A percentile compares a stretch with the other conserved stretches of the same genome.
phyloP scores from a whole-genome alignment of 2,329 filamentous ascomycete genomes.

The Emergomyces orientalis region DNA sequence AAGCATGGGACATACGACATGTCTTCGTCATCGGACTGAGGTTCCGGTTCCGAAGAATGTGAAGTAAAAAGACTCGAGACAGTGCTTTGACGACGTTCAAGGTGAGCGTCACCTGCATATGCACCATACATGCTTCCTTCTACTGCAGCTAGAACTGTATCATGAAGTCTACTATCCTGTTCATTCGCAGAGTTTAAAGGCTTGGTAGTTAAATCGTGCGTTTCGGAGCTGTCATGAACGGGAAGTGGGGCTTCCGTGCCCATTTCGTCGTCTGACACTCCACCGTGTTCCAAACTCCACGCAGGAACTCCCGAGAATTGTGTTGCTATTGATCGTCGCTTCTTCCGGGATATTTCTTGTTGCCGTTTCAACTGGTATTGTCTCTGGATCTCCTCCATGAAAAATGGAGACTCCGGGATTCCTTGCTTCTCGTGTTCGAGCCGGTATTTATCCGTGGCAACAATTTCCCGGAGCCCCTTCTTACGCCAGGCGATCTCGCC shows the following conservation, averaged over 20 bases:
- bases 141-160: conserved; percentile 44
- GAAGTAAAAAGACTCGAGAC: conserved; percentile 54
- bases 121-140: conserved; percentile 71
- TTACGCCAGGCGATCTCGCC: conserved; percentile 93
- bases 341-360: conserved; percentile 50
- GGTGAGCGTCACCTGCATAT: conserved; percentile 51
- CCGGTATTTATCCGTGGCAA: conserved; percentile 69
- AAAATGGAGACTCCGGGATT: conserved; percentile 56
- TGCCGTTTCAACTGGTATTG: conserved; percentile 29
- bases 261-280: conserved; percentile 46
- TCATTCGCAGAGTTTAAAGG: conserved; percentile 44
- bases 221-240: conserved; percentile 45
- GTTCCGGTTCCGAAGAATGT: conserved; percentile 37
- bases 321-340: conserved; percentile 50
- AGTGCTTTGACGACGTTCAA: conserved; percentile 68
- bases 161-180: conserved; percentile 21
- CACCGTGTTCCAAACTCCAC: conserved; percentile 80
- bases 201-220: conserved; percentile 45
- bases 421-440: conserved; percentile 68
- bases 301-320: conserved; percentile 48
- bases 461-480: conserved; percentile 75
- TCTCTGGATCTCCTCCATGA: conserved; percentile 36
- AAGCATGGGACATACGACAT: conserved; percentile 90
- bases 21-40: conserved; percentile 57
- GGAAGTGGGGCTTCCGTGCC: conserved; percentile 26